Evolutionary conservation across 495 filamentous ascomycete genomes (phyloP), one percentile per base, ranked within the genome.

Genomic region (Chlorociboria aeruginascens): DNA sequence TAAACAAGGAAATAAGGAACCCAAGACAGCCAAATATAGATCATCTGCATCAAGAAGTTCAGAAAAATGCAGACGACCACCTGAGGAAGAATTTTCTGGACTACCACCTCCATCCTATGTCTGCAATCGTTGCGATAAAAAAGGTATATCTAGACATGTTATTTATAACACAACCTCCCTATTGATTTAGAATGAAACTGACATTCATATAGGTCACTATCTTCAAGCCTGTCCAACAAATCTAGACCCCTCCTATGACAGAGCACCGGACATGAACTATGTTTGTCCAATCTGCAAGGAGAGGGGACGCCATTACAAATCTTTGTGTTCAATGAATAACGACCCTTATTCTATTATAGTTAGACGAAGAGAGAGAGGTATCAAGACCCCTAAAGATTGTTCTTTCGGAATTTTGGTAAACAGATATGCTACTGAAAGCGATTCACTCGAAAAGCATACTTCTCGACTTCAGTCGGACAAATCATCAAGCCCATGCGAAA

Each of bases 191-290:
- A 20, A 11, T 25, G 17, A 25, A 32, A 37, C 51, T 65, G 11
- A 63, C 35, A 8, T 20, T 12, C n/a, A n/a, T n/a, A 25, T 45
- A 73, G 70, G 66, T 10, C 70, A 72, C 43, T 55, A 52, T 46
- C 50, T 67, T 20, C 46, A 61, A 32, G 32, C 52, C 10, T 72
- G 70, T 45, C 67, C 67, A 13, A 71, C 66, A 7, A 69, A 63
- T 40, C 3, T 66, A 8, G 64, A 70, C 39, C 63, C 66, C 7
- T 6, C 28, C 8, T 66, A 50, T 40, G 65, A 70, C 35, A 40
- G 28, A 33, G 40, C 35, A 30, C 67, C 65, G 0, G 42, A 17
- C 2, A 3, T 6, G 1, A 35, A 36, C n/a, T 73, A 71, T 32
- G 25, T 17, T 7, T 73, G 70, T 46, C 43, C 46, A 3, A 28